phyloP scores from a whole-genome alignment of 2,329 filamentous ascomycete species.

The Diplocarpon mali region DNA sequence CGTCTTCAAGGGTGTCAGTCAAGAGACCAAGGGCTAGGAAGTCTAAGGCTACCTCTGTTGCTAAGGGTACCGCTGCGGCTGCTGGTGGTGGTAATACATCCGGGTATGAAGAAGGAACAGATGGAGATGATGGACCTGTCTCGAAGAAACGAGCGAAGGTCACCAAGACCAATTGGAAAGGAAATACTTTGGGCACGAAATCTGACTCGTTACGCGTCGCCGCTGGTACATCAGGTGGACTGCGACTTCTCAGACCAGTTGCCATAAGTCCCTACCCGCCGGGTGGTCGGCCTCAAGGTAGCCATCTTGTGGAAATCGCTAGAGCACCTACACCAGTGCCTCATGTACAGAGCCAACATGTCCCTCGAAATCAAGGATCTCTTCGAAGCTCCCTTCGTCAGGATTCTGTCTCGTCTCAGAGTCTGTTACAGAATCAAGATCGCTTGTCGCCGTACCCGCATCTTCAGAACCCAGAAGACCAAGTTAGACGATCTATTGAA shows the following conservation, averaged over 20 bases:
- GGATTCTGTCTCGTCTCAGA: slow-evolving; percentile 45
- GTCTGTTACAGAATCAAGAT: slow-evolving; percentile 18
- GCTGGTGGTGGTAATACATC: slow-evolving; percentile 49
- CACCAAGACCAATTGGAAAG: slow-evolving; percentile 61
- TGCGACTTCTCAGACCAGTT: slow-evolving; percentile 73
- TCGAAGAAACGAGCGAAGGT: slow-evolving; percentile 69
- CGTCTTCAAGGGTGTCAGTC: slow-evolving; percentile 22
- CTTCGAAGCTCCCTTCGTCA: slow-evolving; percentile 44
- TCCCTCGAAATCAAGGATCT: slow-evolving; percentile 11
- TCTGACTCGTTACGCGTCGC: slow-evolving; percentile 79
- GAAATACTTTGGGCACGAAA: slow-evolving; percentile 59
- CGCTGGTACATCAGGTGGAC: slow-evolving; percentile 78
- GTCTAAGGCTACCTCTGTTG: slow-evolving; percentile 8
- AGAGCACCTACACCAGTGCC: slow-evolving; percentile 70
- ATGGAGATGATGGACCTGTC: slow-evolving; percentile 29
- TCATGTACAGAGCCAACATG: slow-evolving; percentile 29
- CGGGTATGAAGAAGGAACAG: slow-evolving; percentile 56
- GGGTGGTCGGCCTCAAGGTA: slow-evolving; percentile 31
- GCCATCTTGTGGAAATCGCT: slow-evolving; percentile 59
- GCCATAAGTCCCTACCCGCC: slow-evolving; percentile 38
- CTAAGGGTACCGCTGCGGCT: slow-evolving; percentile 2
- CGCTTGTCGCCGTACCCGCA: slow-evolving; percentile 33
- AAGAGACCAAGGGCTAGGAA: slow-evolving; percentile 22
- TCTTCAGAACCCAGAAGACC: slow-evolving; percentile 26
- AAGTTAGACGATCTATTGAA: slow-evolving; percentile 30